Conservation (phyloP, 768 basidiomycete species). For the Xerocomellus dryophilus region DNA sequence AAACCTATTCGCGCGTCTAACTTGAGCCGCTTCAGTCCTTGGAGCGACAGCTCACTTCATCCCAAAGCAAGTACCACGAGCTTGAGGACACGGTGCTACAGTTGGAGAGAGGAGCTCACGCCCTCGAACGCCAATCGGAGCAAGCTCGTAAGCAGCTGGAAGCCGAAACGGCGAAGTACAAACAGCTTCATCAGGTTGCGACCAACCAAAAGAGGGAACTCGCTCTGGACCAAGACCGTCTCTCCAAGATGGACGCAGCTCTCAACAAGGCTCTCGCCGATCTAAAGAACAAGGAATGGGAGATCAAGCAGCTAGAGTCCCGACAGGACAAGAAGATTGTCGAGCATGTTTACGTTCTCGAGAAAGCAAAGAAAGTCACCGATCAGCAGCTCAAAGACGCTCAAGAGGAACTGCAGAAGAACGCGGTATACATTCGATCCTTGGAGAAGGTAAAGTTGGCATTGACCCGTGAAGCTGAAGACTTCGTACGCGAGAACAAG, state of each 20-base stretch:
- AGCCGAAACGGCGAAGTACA: conserved; percentile 65
- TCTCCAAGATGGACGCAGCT: conserved; percentile 72
- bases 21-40: conserved; percentile 48
- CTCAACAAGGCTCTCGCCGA: conserved; percentile 79
- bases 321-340: conserved; percentile 97
- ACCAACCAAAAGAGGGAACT: conserved; percentile 69
- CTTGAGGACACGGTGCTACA: conserved; percentile 87
- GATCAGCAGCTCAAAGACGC: conserved; percentile 87
- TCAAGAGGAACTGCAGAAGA: conserved; percentile 71
- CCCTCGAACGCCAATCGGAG: conserved; percentile 72
- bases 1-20: not conserved
- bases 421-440: conserved; percentile 75
- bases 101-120: conserved; percentile 77
- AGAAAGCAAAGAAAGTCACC: conserved; percentile 92
- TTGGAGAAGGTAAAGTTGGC: conserved; percentile 78
- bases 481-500: conserved; percentile 71
- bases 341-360: conserved; percentile 94
- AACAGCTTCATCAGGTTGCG: conserved; percentile 66
- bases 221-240: conserved; percentile 61
- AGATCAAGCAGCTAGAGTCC: conserved; percentile 80
- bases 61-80: conserved; percentile 75
- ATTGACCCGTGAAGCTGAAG: conserved; percentile 78
- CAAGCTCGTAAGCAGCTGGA: conserved; percentile 69
- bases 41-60: conserved; percentile 70
- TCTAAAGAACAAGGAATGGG: conserved; percentile 78